Evolutionary conservation across 805 yeast species (phyloP).

Genomic region (Wickerhamiella allomyrinae): DNA sequence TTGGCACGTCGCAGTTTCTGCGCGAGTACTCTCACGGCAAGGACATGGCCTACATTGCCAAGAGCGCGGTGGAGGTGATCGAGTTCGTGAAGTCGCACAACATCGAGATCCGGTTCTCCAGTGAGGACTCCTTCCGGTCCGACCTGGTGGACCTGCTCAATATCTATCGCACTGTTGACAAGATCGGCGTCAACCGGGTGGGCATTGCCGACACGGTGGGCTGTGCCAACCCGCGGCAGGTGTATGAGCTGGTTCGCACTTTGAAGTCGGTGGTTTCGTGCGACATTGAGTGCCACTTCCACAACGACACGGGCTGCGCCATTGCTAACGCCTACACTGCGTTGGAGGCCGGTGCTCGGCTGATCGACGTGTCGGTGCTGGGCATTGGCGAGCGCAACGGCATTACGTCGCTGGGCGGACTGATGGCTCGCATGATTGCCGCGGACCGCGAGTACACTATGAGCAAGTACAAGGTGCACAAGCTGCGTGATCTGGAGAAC

Average conservation of each 20-base stretch:
- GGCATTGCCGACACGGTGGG: constrained; percentile 99
- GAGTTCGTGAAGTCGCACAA: constrained; percentile 95
- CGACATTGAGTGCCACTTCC: constrained; percentile 98
- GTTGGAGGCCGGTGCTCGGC: constrained; percentile 90
- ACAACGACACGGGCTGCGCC: constrained; percentile 98
- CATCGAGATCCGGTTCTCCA: constrained; percentile 89
- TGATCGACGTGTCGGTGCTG: constrained; percentile 86
- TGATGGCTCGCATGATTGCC: constrained; percentile 98
- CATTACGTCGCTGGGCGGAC: constrained; percentile 91
- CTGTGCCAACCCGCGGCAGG: constrained; percentile 98
- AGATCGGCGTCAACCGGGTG: constrained; percentile 95
- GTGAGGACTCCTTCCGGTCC: constrained; percentile 95
- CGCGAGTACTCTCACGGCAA: constrained; percentile 95
- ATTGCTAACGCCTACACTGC: constrained; percentile 98
- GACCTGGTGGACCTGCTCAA: constrained; percentile 90
- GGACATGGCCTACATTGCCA: constrained; percentile 95
- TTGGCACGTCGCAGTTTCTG: constrained; percentile 90
- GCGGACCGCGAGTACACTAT: constrained; percentile 94
- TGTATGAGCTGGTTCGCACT: constrained; percentile 88
- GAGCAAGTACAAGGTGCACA: constrained; percentile 87
- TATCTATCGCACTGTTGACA: constrained; percentile 91
- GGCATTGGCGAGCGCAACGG: constrained; percentile 99
- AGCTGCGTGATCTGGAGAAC: constrained; percentile 88
- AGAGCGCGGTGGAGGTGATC: constrained; percentile 90
- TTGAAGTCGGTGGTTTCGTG: constrained; percentile 86